phyloP scores from a whole-genome alignment of 345 rosid genomes.

The Lagerstroemia speciosa region DNA sequence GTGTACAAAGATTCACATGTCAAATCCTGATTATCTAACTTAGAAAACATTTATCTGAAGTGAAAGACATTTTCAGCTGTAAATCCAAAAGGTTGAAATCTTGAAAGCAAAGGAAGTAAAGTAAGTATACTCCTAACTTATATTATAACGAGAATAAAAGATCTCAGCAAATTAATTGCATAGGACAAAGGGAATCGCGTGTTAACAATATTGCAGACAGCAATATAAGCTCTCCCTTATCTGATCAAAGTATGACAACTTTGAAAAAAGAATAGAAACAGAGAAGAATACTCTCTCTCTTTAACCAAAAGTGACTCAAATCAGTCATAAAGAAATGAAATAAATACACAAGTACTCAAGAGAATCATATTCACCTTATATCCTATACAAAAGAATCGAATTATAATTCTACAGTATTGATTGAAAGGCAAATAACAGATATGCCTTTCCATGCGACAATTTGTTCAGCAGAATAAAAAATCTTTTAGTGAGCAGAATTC shows the following conservation, averaged over 20 bases:
- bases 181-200: neutral
- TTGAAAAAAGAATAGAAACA: neutral
- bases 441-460: neutral
- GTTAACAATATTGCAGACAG: neutral
- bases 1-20: no score
- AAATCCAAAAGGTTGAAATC: neutral
- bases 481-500: conserved; percentile 1
- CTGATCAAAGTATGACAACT: neutral
- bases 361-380: neutral
- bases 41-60: neutral
- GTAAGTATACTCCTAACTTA: no score
- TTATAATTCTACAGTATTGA: neutral
- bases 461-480: conserved; percentile 1
- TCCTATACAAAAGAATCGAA: conserved; percentile 3
- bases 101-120: neutral
- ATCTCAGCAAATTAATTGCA: neutral
- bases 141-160: neutral
- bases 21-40: neutral
- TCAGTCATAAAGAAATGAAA: neutral
- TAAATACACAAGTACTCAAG: neutral
- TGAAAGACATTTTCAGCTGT: neutral
- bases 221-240: neutral
- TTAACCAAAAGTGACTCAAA: neutral
- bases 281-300: neutral
- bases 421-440: neutral